Conservation (phyloP, 129 eudicot genomes). For the Apium graveolens region DNA sequence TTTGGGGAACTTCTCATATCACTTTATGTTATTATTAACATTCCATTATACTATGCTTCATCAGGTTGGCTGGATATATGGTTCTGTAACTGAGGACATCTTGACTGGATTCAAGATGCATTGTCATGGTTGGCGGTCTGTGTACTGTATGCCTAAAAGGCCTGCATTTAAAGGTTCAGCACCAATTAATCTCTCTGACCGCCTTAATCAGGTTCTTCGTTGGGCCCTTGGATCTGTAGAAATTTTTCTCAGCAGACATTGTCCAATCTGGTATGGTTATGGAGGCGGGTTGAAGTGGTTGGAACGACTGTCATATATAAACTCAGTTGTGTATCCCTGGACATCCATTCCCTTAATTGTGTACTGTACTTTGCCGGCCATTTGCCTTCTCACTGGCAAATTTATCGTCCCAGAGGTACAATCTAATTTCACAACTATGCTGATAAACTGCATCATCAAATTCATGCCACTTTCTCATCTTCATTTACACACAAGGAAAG, state of each 20-base stretch:
- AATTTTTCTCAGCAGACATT: slow-evolving; percentile 63
- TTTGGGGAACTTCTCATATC: not conserved
- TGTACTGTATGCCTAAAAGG: slow-evolving; percentile 71
- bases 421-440: not conserved
- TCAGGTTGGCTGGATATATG: slow-evolving; percentile 75
- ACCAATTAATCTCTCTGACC: slow-evolving; percentile 83
- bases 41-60: not conserved
- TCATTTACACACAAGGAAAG: not conserved
- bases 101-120: slow-evolving; percentile 80
- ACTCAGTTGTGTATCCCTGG: slow-evolving; percentile 62
- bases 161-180: slow-evolving; percentile 82
- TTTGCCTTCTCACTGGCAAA: slow-evolving; percentile 63
- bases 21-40: not conserved
- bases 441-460: not conserved
- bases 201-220: slow-evolving; percentile 67
- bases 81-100: slow-evolving; percentile 76
- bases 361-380: slow-evolving; percentile 64
- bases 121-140: slow-evolving; percentile 62
- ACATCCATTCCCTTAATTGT: slow-evolving; percentile 64
- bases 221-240: slow-evolving; percentile 81
- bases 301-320: slow-evolving; percentile 63
- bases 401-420: slow-evolving; percentile 65
- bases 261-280: slow-evolving; percentile 78
- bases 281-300: slow-evolving; percentile 43
- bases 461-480: not conserved